Base-by-base conservation (phyloP, 2,329 filamentous ascomycete species). In the Pseudocercospora crystallina region DNA sequence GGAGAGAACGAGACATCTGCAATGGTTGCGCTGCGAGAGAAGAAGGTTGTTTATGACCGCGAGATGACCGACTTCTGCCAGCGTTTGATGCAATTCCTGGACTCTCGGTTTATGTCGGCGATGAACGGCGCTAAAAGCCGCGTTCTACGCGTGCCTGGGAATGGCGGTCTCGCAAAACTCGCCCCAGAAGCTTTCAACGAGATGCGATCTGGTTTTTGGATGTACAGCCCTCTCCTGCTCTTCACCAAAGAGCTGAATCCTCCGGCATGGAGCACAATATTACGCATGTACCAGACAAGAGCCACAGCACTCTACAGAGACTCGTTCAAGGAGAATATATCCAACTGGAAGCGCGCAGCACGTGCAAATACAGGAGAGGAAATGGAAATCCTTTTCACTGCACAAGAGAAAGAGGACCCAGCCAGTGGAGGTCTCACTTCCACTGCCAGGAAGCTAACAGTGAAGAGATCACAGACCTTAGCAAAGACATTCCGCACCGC, bases 21-120 rank as follows among this genome's bases (percentile, higher is more conserved):
- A 60, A 97, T 99, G 92, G 85, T 89, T 47, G 91, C 95, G 35
- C 83, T 99, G 20, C 89, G 90, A 61, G 90, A 97, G 70, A 96
- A 96, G 80, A 94, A 90, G 69, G 87, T 95, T 57, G 86, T 89
- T 66, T 99, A 96, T 65, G 77, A 85, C 49, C 78, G 83, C 11
- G 89, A 95, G 67, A 90, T 86, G 59, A 75, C 79, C 15, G 73
- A 81, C 46, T 96, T 97, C 67, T 80, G 96, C 63, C 82, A 85
- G 54, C 82, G 91, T 40, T 76, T 96, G 11, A 84, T 87, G 57
- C 85, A 89, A 45, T 92, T 91, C 67, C 87, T 97, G 81, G 82
- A 85, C 14, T 79, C 85, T 40, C 87, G 89, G 51, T 96, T 96
- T 62, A 86, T 87, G 41, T 80, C 84, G 53, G 85, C 89, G 5